Conservation (phyloP, 495 filamentous ascomycete genomes). For the Neurospora sublineolata region DNA sequence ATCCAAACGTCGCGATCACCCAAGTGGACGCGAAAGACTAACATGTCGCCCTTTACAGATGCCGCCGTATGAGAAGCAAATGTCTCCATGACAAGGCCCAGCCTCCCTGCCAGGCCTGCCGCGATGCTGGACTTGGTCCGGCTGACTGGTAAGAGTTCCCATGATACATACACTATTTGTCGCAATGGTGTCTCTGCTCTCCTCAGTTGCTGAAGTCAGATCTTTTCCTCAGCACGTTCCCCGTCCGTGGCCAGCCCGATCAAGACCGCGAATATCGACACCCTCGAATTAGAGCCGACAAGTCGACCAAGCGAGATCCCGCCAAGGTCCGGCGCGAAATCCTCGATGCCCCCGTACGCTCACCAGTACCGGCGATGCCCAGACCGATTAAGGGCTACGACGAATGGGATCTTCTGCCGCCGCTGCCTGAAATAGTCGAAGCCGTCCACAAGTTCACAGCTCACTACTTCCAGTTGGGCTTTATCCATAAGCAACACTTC, state of each 20-base stretch:
- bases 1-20: background rate
- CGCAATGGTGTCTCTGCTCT: background rate
- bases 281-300: conserved; percentile 33
- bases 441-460: conserved; percentile 33
- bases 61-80: conserved; percentile 39
- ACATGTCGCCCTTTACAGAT: conserved; percentile 19
- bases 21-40: background rate
- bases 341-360: conserved; percentile 16
- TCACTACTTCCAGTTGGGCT: conserved; percentile 40
- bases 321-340: conserved; percentile 27
- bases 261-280: conserved; percentile 36
- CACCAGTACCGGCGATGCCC: conserved; percentile 11
- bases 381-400: conserved; percentile 19
- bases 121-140: conserved; percentile 29
- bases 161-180: background rate
- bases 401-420: conserved; percentile 35
- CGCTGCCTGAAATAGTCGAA: conserved; percentile 29
- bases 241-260: conserved; percentile 32
- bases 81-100: conserved; percentile 34
- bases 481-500: conserved; percentile 40
- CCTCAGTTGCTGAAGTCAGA: background rate
- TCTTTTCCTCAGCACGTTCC: conserved; percentile 24
- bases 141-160: conserved; percentile 29
- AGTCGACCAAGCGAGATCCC: conserved; percentile 24
- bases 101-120: conserved; percentile 32